Evolutionary conservation across 192 early-diverging fungal genomes (phyloP).

Genomic region (Gigaspora rosea): DNA sequence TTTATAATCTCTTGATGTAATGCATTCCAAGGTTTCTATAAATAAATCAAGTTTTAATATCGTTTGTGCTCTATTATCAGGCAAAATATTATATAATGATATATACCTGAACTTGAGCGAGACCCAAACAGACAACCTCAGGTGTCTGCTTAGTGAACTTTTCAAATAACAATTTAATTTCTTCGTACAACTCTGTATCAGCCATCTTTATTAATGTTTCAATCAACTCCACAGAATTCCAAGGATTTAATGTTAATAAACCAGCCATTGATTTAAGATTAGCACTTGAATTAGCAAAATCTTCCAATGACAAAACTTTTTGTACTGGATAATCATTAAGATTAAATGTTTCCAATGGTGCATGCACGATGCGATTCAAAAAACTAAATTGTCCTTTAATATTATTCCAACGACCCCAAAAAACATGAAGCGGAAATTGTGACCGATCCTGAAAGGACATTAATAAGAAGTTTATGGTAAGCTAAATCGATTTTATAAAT

Average conservation of each 20-base stretch:
- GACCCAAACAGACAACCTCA: conserved; percentile 71
- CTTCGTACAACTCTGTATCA: conserved; percentile 58
- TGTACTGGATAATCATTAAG: conserved; percentile 50
- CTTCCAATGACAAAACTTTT: conserved; percentile 60
- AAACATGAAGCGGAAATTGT: conserved; percentile 66
- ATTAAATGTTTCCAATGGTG: conserved; percentile 61
- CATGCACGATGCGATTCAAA: conserved; percentile 60
- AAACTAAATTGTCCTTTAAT: conserved; percentile 68
- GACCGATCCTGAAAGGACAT: conserved; percentile 50
- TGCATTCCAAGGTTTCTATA: conserved; percentile 48
- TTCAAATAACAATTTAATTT: conserved; percentile 67
- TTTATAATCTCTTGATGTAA: conserved; percentile 68
- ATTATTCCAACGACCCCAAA: conserved; percentile 78
- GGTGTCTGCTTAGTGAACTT: conserved; percentile 62
- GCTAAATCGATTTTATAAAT: background rate
- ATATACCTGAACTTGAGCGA: conserved; percentile 59
- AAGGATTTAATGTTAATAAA: conserved; percentile 53
- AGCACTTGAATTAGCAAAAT: conserved; percentile 48
- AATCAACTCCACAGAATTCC: conserved; percentile 75
- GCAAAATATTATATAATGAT: background rate
- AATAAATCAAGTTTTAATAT: background rate
- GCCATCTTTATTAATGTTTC: conserved; percentile 62
- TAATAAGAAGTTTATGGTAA: background rate
- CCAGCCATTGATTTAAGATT: conserved; percentile 46
- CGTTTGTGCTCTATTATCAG: background rate